These are phyloP conservation scores for Basipetospora chlamydospora DNA, from an alignment of 2,329 filamentous ascomycete species.

Conservation along the genomic window DNA sequence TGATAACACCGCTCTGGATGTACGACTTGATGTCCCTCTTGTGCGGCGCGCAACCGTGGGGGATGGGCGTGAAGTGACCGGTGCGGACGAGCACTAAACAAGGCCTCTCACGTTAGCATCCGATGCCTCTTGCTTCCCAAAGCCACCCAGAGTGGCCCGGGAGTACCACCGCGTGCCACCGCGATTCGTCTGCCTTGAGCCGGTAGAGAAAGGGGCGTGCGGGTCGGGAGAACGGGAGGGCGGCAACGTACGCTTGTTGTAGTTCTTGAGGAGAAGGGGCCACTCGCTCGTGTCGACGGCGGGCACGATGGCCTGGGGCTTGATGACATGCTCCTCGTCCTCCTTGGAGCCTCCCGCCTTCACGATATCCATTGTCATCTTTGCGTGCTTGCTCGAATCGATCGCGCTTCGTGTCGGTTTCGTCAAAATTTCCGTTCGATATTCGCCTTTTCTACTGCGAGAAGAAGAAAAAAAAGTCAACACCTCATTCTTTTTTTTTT, in stretches of 20 bases:
- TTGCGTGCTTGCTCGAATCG: too few relatives aligned
- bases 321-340: constrained; percentile 73
- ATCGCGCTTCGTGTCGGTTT: too few relatives aligned
- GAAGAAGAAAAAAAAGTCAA: too few relatives aligned
- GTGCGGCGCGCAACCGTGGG: constrained; percentile 77
- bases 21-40: constrained; percentile 95
- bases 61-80: constrained; percentile 93
- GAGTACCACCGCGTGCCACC: background rate
- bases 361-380: constrained; percentile 34
- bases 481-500: too few relatives aligned
- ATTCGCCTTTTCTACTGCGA: too few relatives aligned
- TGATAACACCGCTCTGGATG: constrained; percentile 94
- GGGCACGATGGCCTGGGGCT: constrained; percentile 72
- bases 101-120: background rate
- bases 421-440: too few relatives aligned
- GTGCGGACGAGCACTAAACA: constrained; percentile 72
- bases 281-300: constrained; percentile 74
- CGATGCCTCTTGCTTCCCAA: background rate
- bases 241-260: constrained; percentile 61
- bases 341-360: constrained; percentile 41
- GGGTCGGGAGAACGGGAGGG: background rate
- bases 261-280: constrained; percentile 93
- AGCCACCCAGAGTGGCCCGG: background rate
- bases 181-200: background rate
- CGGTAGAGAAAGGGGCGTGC: background rate